Base-by-base conservation (phyloP, 768 basidiomycete species). In the Tremella yokohamensis region DNA sequence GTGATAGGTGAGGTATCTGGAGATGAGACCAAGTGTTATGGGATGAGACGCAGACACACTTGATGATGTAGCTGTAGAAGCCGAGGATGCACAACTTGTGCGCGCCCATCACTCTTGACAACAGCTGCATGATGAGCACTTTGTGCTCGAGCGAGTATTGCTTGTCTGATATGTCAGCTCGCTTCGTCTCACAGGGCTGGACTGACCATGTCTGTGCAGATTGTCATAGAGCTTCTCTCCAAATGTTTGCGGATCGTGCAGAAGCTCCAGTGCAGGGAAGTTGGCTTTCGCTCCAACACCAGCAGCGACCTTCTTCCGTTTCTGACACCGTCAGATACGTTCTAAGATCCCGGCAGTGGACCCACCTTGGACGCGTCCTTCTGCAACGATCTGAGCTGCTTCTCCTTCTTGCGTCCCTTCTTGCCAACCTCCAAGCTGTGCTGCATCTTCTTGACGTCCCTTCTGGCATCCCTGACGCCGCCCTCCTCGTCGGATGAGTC, bases 121-220 rank as follows among this genome's bases (percentile, higher is more conserved):
- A 83, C 50, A 99, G 86, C 73, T 96, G 91, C 90, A 98, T 94
- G 74, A 97, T 81, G 62, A 98, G 82, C 56, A 99, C 87, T 79
- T 96, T 97, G 81, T 98, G 96, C 67, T 97, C 93, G 57, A 98
- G 83, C 29, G 90, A 88, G 73, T 90, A 91, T n/a, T 87, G 87
- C 76, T 90, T 92, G 82, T 98, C 94, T 80, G 58, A 3, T 45
- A 2, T 16, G 37, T 52, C n/a, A 52, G 42, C 42, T 18, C 22
- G 42, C 4, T 4, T 45, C n/a, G 15, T 22, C 39, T 18, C n/a
- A 45, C 42, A 4, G 4, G 22, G 3, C 34, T 9, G 8, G 15
- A 69, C 74, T 56, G 54, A 79, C 79, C 79, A 76, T 92, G 85
- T 44, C 81, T 82, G 66, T 84, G 84, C 40, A 99, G 79, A 52